Evolutionary conservation across 352 stramenopile species (phyloP).

Genomic region (Thalassiosira exigua): DNA sequence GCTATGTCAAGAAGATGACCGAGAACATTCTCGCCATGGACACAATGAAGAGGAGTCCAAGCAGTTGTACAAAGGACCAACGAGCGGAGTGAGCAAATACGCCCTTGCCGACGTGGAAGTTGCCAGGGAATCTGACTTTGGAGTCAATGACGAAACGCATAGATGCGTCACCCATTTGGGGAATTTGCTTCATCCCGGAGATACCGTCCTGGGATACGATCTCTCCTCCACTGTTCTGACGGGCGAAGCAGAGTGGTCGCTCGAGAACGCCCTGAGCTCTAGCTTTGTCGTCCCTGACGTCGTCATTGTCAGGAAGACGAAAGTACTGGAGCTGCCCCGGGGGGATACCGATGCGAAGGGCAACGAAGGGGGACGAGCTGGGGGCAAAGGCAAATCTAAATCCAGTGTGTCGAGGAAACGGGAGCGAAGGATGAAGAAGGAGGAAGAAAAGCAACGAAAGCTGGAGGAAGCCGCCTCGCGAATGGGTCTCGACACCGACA

Average conservation of each 20-base stretch:
- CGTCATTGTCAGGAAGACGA: conserved; percentile 85
- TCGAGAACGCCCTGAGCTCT: conserved; percentile 64
- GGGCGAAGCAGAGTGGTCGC: conserved; percentile 53
- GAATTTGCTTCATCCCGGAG: conserved; percentile 76
- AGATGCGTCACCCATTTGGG: conserved; percentile 83
- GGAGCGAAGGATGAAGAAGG: conserved; percentile 64
- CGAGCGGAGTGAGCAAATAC: conserved; percentile 69
- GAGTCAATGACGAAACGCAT: conserved; percentile 79
- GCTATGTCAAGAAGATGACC: conserved; percentile 50
- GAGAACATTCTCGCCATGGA: conserved; percentile 7
- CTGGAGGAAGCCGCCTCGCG: conserved; percentile 73
- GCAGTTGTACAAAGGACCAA: conserved; percentile 48
- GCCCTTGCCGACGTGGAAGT: conserved; percentile 83
- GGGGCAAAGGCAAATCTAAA: conserved; percentile 51
- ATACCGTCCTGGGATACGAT: conserved; percentile 85
- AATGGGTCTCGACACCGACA: conserved; percentile 78
- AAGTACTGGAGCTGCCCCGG: conserved; percentile 3
- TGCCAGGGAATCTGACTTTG: conserved; percentile 79
- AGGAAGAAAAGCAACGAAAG: conserved; percentile 75
- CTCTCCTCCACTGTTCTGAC: conserved; percentile 64
- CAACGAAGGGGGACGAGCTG: conserved; percentile 8
- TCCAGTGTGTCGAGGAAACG: conserved; percentile 69
- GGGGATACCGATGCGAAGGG: conserved; percentile 7
- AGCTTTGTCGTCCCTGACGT: conserved; percentile 83
- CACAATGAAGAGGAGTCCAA: conserved; percentile 6